phyloP scores from a whole-genome alignment of 495 filamentous ascomycete species.

The Thermochaetoides thermophila region DNA sequence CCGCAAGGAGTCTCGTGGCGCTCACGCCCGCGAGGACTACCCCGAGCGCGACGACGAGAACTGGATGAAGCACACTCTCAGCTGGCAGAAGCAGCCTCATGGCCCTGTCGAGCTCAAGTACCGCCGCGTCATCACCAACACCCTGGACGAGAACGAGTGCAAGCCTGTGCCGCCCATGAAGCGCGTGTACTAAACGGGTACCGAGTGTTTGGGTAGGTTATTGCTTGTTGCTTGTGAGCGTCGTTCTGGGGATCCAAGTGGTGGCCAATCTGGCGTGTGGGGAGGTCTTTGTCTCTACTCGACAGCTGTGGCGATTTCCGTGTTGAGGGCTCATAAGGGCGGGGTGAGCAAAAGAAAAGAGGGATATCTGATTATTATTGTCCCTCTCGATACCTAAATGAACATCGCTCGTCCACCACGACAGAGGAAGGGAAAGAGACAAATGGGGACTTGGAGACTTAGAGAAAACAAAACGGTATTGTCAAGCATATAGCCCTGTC shows the following conservation, averaged over 20 bases:
- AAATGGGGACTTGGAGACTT: not conserved
- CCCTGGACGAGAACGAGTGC: conserved; percentile 82
- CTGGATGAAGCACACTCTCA: conserved; percentile 98
- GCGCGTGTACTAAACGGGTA: conserved; percentile 61
- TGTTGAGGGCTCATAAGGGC: no score
- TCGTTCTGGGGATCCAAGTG: no score
- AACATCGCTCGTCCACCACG: no score
- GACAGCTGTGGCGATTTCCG: not conserved
- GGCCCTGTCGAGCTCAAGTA: conserved; percentile 65
- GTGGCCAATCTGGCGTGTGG: not conserved
- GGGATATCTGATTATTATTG: no score
- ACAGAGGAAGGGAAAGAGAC: not conserved
- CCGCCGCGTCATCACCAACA: conserved; percentile 58
- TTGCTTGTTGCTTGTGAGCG: no score
- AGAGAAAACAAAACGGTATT: not conserved
- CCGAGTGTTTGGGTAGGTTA: no score
- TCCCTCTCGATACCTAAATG: no score
- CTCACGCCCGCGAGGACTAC: conserved; percentile 90
- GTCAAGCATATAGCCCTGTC: conserved; percentile 2
- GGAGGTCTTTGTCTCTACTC: conserved; percentile 1
- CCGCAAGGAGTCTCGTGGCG: conserved; percentile 87
- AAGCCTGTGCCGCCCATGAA: conserved; percentile 77
- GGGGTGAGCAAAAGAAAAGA: no score
- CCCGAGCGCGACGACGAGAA: conserved; percentile 83
- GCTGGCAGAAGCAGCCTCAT: conserved; percentile 80